These are phyloP conservation scores for Phallus indusiatus DNA, from an alignment of 768 basidiomycete species.

Conservation along the genomic window DNA sequence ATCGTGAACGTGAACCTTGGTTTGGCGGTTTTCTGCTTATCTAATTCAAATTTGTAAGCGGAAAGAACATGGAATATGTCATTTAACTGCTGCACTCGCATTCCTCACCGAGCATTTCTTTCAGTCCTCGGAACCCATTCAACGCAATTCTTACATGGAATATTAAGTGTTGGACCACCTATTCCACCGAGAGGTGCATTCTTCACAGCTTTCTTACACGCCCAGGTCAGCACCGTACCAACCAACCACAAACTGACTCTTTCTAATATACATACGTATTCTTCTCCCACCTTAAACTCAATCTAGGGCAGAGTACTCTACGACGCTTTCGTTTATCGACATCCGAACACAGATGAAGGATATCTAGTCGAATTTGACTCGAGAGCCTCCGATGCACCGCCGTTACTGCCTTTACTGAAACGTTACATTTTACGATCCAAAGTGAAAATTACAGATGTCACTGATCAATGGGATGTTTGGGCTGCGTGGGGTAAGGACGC, in stretches of 20 bases:
- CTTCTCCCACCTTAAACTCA: constrained; percentile 2
- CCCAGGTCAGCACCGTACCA: constrained; percentile 46
- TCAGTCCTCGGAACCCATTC: constrained; percentile 77
- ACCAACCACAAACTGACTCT: constrained; percentile 6
- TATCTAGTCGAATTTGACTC: constrained; percentile 70
- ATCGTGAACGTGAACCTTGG: too few species aligned
- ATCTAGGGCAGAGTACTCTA: constrained; percentile 79
- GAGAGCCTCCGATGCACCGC: constrained; percentile 44
- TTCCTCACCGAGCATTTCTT: constrained; percentile 59
- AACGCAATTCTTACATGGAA: constrained; percentile 71
- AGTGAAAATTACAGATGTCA: constrained; percentile 72
- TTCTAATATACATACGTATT: background rate
- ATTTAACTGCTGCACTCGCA: constrained; percentile 36
- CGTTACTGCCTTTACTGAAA: constrained; percentile 65
- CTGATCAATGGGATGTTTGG: constrained; percentile 74
- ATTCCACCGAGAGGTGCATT: constrained; percentile 39
- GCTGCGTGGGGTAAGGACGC: constrained; percentile 56
- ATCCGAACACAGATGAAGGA: constrained; percentile 33
- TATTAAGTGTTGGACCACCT: constrained; percentile 46
- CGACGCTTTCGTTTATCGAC: constrained; percentile 78
- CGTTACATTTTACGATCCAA: constrained; percentile 83
- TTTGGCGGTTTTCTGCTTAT: background rate
- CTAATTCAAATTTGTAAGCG: constrained; percentile 11
- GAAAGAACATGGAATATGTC: constrained; percentile 6
- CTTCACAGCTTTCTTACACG: constrained; percentile 68